phyloP scores from a whole-genome alignment of 176 grass and related monocot species.

The Calamus simplicifolius region DNA sequence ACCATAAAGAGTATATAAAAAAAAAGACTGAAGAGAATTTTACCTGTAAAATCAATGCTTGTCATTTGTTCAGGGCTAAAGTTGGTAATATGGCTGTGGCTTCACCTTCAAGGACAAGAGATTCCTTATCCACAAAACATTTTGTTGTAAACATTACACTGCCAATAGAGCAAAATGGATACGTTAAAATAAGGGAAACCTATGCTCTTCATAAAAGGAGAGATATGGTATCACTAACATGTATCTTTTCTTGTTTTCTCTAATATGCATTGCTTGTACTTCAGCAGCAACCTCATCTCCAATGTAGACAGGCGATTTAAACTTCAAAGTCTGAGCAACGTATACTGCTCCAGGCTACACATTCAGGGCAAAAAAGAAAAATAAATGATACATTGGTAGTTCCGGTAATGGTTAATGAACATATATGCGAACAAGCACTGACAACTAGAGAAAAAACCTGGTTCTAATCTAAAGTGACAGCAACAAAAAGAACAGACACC shows the following conservation, averaged over 20 bases:
- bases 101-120: slow-evolving; percentile 41
- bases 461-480: too few species aligned
- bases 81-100: slow-evolving; percentile 46
- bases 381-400: too few species aligned
- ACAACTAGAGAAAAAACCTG: too few species aligned
- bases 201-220: too few species aligned
- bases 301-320: slow-evolving; percentile 46
- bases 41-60: background rate
- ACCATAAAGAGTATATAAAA: too few species aligned
- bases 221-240: slow-evolving; percentile 19
- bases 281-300: slow-evolving; percentile 40
- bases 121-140: slow-evolving; percentile 37
- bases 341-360: slow-evolving; percentile 49
- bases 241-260: slow-evolving; percentile 23
- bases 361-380: background rate
- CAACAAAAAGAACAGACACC: too few species aligned
- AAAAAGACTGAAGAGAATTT: too few species aligned
- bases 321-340: slow-evolving; percentile 42
- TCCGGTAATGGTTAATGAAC: too few species aligned
- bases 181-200: background rate
- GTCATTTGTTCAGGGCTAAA: slow-evolving; percentile 13
- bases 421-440: too few species aligned
- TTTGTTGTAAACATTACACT: slow-evolving; percentile 61
- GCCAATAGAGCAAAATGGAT: background rate
- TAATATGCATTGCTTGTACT: slow-evolving; percentile 38